Evolutionary conservation across 176 grass and related monocot genomes (phyloP).

Genomic region (Rhynchospora breviuscula): DNA sequence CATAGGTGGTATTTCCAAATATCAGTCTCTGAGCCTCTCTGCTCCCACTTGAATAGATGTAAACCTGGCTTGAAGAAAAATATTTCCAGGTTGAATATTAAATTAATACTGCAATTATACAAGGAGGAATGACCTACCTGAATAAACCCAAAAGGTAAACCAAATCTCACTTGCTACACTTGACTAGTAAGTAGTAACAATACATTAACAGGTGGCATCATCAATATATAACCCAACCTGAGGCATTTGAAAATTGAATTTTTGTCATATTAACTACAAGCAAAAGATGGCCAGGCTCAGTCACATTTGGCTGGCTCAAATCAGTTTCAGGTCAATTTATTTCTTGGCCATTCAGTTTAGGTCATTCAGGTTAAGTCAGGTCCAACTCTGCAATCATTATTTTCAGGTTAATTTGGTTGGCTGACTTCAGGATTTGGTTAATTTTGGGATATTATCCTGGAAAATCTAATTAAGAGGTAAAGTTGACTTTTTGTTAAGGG

Average conservation of each 20-base stretch:
- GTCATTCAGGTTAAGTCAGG: not conserved
- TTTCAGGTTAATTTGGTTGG: not conserved
- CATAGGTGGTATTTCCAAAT: constrained; percentile 69
- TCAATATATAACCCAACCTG: not conserved
- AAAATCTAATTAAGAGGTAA: not conserved
- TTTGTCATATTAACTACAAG: not conserved
- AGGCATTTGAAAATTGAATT: not conserved
- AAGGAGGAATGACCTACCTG: not conserved
- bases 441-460: not conserved
- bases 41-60: constrained; percentile 92
- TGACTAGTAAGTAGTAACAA: not conserved
- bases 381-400: not conserved
- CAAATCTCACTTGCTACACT: not conserved
- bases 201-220: not conserved
- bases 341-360: not conserved
- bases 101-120: not conserved
- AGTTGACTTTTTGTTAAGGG: not conserved
- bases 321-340: not conserved
- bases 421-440: not conserved
- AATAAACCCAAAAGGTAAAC: not conserved
- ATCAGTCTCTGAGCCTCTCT: constrained; percentile 96
- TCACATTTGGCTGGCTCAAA: not conserved
- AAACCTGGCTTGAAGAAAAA: constrained; percentile 41
- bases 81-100: not conserved
- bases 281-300: not conserved